Conservation (phyloP, 106 monocot genomes). For the Platanthera zijinensis region DNA sequence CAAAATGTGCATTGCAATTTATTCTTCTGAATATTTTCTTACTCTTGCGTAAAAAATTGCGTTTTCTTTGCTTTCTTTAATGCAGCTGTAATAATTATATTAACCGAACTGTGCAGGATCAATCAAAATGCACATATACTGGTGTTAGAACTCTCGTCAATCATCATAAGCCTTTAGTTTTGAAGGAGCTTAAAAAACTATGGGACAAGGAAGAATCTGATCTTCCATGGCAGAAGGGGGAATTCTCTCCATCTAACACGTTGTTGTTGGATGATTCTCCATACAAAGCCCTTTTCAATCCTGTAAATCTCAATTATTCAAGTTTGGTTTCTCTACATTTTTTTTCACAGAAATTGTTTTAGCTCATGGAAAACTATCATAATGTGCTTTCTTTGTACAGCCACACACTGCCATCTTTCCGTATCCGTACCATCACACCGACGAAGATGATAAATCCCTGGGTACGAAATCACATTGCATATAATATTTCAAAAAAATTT, state of each 20-base stretch:
- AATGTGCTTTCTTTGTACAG: constrained; percentile 23
- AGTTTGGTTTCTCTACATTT: background rate
- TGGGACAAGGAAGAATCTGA: constrained; percentile 62
- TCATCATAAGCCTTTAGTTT: constrained; percentile 65
- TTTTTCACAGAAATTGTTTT: background rate
- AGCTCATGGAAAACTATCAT: background rate
- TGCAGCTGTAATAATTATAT: background rate
- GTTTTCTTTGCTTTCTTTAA: background rate
- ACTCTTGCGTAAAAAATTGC: background rate
- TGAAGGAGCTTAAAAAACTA: constrained; percentile 72
- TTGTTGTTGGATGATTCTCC: constrained; percentile 96
- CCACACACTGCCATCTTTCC: constrained; percentile 83
- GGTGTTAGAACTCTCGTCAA: constrained; percentile 57
- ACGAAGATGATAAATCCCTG: constrained; percentile 52
- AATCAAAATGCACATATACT: constrained; percentile 72
- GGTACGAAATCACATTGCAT: constrained; percentile 41
- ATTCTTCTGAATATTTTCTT: background rate
- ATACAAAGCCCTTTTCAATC: constrained; percentile 92
- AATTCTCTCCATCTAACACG: constrained; percentile 68
- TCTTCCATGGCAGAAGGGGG: constrained; percentile 77
- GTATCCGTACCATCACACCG: constrained; percentile 32
- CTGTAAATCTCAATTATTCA: constrained; percentile 35
- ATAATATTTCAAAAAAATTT: background rate
- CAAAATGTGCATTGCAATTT: background rate
- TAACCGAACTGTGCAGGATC: constrained; percentile 35